These are phyloP conservation scores for Coprinopsis strossmayeri DNA, from an alignment of 768 basidiomycete genomes.

Conservation along the genomic window DNA sequence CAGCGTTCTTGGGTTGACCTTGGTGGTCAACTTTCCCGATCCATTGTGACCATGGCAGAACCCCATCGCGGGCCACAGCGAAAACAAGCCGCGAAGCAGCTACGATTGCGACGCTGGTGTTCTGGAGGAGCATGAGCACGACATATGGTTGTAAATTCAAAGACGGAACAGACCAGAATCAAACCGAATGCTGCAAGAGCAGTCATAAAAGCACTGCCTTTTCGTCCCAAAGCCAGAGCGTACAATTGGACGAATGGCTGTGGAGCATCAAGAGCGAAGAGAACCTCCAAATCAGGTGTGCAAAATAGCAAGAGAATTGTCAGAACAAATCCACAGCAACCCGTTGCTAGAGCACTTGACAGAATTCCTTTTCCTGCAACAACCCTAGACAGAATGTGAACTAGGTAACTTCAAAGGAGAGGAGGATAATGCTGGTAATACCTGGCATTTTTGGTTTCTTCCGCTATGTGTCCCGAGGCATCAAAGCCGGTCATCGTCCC, in stretches of 20 bases:
- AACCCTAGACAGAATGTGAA: slow-evolving; percentile 36
- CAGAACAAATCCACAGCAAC: slow-evolving; percentile 70
- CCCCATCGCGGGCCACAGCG: slow-evolving; percentile 92
- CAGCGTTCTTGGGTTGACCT: slow-evolving; percentile 78
- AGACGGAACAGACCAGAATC: slow-evolving; percentile 58
- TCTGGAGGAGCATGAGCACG: slow-evolving; percentile 33
- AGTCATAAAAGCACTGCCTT: slow-evolving; percentile 83
- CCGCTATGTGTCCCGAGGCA: slow-evolving; percentile 81
- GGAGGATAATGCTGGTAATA: slow-evolving; percentile 18
- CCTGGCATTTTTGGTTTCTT: slow-evolving; percentile 83
- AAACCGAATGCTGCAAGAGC: slow-evolving; percentile 78
- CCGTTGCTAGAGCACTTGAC: slow-evolving; percentile 70
- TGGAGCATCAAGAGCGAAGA: slow-evolving; percentile 75
- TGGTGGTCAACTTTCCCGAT: slow-evolving; percentile 64
- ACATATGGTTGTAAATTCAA: not conserved
- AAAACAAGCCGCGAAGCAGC: slow-evolving; percentile 86
- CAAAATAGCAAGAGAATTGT: slow-evolving; percentile 82
- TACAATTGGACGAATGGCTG: slow-evolving; percentile 92
- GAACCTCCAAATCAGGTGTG: slow-evolving; percentile 66
- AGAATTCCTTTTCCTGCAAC: slow-evolving; percentile 81
- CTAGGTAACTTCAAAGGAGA: too few relatives aligned
- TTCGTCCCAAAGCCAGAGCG: slow-evolving; percentile 73
- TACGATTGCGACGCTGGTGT: slow-evolving; percentile 82
- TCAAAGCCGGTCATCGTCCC: slow-evolving; percentile 90
- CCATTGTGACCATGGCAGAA: slow-evolving; percentile 79